Percentiles rank a stretch among this genome's conserved stretches.
These are phyloP conservation scores for Hammondia hammondi DNA, from an alignment of 169 alveolate species.

Conservation along the genomic window DNA sequence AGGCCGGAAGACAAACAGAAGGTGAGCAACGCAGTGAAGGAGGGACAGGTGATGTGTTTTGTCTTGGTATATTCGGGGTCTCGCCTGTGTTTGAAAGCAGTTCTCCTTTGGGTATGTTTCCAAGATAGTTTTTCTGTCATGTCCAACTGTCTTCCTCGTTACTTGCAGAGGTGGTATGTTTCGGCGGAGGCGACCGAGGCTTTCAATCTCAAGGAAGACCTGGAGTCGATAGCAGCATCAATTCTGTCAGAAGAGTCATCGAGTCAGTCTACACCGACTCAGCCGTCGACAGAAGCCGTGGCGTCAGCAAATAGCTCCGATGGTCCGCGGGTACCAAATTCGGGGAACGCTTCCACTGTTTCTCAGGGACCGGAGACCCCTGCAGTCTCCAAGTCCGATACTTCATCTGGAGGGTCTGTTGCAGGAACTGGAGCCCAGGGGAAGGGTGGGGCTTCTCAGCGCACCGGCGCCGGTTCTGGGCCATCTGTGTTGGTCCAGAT, in stretches of 20 bases:
- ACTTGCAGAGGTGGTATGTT: slow-evolving; percentile 64
- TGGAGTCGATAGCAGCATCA: neutral
- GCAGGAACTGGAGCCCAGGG: neutral
- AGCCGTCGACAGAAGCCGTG: neutral
- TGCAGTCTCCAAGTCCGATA: neutral
- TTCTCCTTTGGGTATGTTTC: neutral
- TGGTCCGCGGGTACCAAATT: neutral
- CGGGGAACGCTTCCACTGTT: neutral
- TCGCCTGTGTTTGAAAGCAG: neutral
- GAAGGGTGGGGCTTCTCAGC: neutral
- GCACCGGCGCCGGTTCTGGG: neutral
- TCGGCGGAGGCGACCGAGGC: slow-evolving; percentile 54
- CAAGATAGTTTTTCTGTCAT: neutral
- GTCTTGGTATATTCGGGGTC: neutral
- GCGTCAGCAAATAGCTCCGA: neutral
- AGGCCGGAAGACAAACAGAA: slow-evolving; percentile 57
- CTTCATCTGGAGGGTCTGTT: neutral
- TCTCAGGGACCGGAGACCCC: neutral
- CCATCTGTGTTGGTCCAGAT: neutral
- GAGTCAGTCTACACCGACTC: neutral
- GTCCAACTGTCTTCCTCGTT: neutral
- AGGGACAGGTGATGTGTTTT: neutral
- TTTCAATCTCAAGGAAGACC: slow-evolving; percentile 43
- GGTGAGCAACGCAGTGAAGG: neutral
- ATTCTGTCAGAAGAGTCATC: slow-evolving; percentile 42